Percentiles rank a stretch among this genome's conserved stretches.
These are phyloP conservation scores for Chaetothyriales sp. DNA, from an alignment of 2,329 filamentous ascomycete species.

Conservation along the genomic window DNA sequence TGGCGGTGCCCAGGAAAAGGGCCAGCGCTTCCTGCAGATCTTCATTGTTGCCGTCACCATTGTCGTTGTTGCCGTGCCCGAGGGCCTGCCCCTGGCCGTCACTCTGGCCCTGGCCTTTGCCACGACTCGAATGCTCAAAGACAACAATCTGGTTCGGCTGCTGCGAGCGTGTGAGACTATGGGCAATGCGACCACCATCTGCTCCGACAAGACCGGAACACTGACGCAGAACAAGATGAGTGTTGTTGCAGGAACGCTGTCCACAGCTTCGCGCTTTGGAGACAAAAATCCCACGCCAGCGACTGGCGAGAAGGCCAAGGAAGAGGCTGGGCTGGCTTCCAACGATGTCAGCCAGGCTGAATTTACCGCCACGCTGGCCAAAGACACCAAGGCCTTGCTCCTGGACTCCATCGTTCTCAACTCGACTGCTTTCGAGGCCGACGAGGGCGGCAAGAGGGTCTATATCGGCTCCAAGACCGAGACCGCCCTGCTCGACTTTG, in stretches of 20 bases:
- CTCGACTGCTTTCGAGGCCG: constrained; percentile 56
- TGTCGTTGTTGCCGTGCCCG: constrained; percentile 47
- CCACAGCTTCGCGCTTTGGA: constrained; percentile 32
- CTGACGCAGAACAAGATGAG: constrained; percentile 52
- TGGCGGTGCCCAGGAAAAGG: constrained; percentile 36
- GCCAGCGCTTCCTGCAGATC: constrained; percentile 44
- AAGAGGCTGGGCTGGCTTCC: constrained; percentile 14
- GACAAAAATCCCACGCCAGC: constrained; percentile 24
- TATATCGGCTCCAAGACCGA: constrained; percentile 70
- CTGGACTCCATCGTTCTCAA: constrained; percentile 54
- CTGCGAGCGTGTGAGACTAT: constrained; percentile 50
- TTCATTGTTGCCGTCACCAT: constrained; percentile 47
- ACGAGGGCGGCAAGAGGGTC: constrained; percentile 43
- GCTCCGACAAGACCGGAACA: constrained; percentile 54
- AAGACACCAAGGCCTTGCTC: constrained; percentile 42
- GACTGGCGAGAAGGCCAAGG: constrained; percentile 18
- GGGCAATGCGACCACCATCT: constrained; percentile 51
- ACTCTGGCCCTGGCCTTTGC: constrained; percentile 50
- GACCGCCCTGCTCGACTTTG: constrained; percentile 58
- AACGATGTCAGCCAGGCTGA: constrained; percentile 40
- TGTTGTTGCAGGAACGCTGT: constrained; percentile 44
- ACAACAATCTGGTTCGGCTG: constrained; percentile 49
- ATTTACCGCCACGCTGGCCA: constrained; percentile 39
- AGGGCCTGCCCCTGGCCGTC: constrained; percentile 48
- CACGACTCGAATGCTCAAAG: constrained; percentile 49